A percentile compares a stretch with the other conserved stretches of the same genome.
These are phyloP conservation scores for Salix koriyanagi DNA, from an alignment of 345 rosid genomes.

Conservation along the genomic window DNA sequence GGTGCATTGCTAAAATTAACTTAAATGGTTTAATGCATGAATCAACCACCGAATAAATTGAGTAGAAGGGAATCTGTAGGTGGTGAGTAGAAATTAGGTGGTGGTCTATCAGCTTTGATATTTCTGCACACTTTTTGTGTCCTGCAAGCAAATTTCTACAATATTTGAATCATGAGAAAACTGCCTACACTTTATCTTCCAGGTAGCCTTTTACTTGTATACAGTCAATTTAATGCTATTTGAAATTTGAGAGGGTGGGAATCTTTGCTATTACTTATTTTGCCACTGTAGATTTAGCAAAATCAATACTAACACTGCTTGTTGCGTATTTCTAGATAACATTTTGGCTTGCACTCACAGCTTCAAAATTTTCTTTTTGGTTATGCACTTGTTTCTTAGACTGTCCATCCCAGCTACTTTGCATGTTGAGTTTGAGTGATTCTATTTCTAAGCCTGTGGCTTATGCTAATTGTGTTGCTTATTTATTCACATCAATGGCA, in stretches of 20 bases:
- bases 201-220: background rate
- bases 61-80: background rate
- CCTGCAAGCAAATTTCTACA: background rate
- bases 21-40: background rate
- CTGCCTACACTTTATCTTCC: background rate
- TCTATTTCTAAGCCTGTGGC: background rate
- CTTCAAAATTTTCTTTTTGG: background rate
- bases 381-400: background rate
- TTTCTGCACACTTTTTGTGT: background rate
- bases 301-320: background rate
- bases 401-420: background rate
- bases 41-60: background rate
- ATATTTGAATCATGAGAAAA: background rate
- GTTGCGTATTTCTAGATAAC: background rate
- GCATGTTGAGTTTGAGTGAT: background rate
- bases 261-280: background rate
- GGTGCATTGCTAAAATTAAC: background rate
- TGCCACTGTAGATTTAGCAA: background rate
- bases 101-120: background rate
- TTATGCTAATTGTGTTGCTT: background rate
- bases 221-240: background rate
- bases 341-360: background rate
- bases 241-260: background rate
- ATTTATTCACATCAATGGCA: constrained; percentile 15
- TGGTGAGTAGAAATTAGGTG: background rate